Evolutionary conservation across 306 rosid genomes (phyloP).

Genomic region (Elaeagnus macrophylla): DNA sequence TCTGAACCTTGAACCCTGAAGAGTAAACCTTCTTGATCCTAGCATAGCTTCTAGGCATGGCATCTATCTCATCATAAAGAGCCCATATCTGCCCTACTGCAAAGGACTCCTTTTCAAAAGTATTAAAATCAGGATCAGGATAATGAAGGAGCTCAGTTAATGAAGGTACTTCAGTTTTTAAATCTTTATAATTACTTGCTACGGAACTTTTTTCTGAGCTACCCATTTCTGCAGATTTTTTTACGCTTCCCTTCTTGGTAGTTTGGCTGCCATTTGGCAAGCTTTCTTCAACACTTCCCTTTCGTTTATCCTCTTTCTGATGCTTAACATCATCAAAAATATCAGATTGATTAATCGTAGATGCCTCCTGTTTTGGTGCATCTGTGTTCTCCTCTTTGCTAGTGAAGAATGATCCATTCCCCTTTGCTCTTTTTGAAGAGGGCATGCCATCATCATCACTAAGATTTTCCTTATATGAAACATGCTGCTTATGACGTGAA

Average conservation of each 20-base stretch:
- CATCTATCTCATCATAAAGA: constrained; percentile 53
- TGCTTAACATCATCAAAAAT: constrained; percentile 20
- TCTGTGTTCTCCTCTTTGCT: constrained; percentile 19
- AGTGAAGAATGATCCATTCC: constrained; percentile 27
- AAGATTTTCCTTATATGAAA: constrained; percentile 60
- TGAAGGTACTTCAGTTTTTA: constrained; percentile 22
- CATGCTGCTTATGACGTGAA: constrained; percentile 51
- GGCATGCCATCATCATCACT: constrained; percentile 37
- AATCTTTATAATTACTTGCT: constrained; percentile 20
- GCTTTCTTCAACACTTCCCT: constrained; percentile 23
- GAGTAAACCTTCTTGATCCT: constrained; percentile 44
- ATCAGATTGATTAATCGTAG: constrained; percentile 29
- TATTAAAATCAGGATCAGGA: constrained; percentile 63
- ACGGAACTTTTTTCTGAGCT: constrained; percentile 19
- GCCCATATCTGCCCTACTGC: constrained; percentile 78
- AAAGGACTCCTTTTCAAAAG: constrained; percentile 59
- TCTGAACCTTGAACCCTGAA: constrained; percentile 54
- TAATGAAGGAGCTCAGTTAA: constrained; percentile 15
- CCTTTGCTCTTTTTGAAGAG: constrained; percentile 33
- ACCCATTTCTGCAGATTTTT: constrained; percentile 17
- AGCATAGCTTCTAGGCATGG: constrained; percentile 91
- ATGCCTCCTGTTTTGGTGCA: constrained; percentile 26
- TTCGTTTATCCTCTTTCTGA: constrained; percentile 24
- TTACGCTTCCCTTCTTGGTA: constrained; percentile 17
- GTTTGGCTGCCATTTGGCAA: constrained; percentile 22